A percentile compares a stretch with the other conserved stretches of the same genome.
Evolutionary conservation across 768 basidiomycete species (phyloP).

Genomic region (Trametes punicea): DNA sequence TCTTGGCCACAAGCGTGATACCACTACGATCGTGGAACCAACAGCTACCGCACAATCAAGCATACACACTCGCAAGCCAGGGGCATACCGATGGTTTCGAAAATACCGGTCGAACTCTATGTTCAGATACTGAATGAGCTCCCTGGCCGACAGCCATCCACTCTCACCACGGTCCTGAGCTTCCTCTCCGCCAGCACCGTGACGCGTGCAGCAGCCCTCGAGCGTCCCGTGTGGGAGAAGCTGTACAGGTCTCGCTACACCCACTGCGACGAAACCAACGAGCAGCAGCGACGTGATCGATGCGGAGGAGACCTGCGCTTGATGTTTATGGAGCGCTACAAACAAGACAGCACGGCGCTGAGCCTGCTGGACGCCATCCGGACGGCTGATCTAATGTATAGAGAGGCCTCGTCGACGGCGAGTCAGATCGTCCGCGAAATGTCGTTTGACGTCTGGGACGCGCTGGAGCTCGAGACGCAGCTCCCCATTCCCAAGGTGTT

Average conservation of each 20-base stretch:
- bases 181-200: constrained; percentile 39
- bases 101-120: constrained; percentile 36
- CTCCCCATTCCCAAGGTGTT: constrained; percentile 20
- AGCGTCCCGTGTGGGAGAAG: constrained; percentile 46
- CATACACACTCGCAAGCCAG: too few species aligned
- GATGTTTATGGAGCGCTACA: constrained; percentile 15
- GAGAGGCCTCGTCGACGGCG: background rate
- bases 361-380: constrained; percentile 4
- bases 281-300: constrained; percentile 33
- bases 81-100: background rate
- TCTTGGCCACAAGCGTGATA: too few species aligned
- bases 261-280: constrained; percentile 36
- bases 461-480: constrained; percentile 38
- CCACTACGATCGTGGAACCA: too few species aligned
- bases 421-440: background rate
- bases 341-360: background rate
- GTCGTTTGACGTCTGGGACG: constrained; percentile 54
- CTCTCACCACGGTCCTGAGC: constrained; percentile 35
- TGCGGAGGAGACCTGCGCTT: constrained; percentile 6
- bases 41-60: too few species aligned
- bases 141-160: background rate
- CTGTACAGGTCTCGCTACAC: constrained; percentile 51
- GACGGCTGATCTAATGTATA: background rate
- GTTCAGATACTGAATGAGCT: constrained; percentile 36
- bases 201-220: constrained; percentile 43